Base-by-base conservation (phyloP, 768 basidiomycete genomes). In the Sporobolomyces roseus region DNA sequence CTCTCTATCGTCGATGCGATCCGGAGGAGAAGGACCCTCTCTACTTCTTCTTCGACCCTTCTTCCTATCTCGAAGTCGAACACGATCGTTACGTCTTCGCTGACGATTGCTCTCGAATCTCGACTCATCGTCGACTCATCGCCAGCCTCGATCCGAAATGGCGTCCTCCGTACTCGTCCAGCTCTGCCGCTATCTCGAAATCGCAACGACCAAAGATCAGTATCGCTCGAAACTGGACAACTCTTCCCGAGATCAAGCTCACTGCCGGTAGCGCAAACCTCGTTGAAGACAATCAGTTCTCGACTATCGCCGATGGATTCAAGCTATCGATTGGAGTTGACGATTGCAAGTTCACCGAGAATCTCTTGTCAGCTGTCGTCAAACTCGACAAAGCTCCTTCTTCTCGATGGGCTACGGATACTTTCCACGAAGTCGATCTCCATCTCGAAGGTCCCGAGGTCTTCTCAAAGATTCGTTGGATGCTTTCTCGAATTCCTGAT, bases 11-110 rank as follows among this genome's bases (percentile, higher is more conserved):
- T 78, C 87, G 84, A 71, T 62, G 77, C 0, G 81, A 80, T n/a
- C 78, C 85, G 33, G 86, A 88, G 0, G 45, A 54, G 19, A 35
- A 32, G 5, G 46, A 49, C 4, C 66, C 65, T 30, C 76, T 96
- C 16, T 91, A 86, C 78, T 81, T 85, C 80, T 83, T 96, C 74
- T 74, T 81, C 63, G 91, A 96, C 76, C 91, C 93, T 19, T 86
- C 88, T 38, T 85, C 92, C 1, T 84, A 82, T 60, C 91, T 90
- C 5, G 85, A 86, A 62, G 82, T 87, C 38, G 82, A 83, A 3
- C 84, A 90, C 36, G 93, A 97, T 75, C 81, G 83, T 6, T 96
- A 91, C 76, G 87, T 90, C 21, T 92, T 97, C 77, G 89, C 92
- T 0, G 87, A 84, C 50, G 87, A 83, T 74, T 90, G 83, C 54